Conservation (phyloP, 495 filamentous ascomycete species). For the Penicillium steckii region DNA sequence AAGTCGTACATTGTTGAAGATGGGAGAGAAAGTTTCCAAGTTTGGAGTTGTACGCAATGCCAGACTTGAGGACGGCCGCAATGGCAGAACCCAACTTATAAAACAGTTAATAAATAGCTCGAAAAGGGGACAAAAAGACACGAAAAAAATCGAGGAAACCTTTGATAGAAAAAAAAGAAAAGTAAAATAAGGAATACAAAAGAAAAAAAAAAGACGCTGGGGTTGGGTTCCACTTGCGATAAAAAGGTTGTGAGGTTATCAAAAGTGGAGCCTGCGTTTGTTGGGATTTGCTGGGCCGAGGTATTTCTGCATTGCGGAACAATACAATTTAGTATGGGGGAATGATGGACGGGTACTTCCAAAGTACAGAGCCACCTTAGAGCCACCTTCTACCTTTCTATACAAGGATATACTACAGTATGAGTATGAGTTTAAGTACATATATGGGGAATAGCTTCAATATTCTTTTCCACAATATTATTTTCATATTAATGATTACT, state of each 20-base stretch:
- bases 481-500: no score
- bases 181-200: neutral
- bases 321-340: neutral
- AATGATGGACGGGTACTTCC: no score
- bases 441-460: no score
- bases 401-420: no score
- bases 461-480: no score
- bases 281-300: slow-evolving; percentile 26
- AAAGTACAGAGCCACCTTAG: no score
- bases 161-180: slow-evolving; percentile 1
- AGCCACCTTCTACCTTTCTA: no score
- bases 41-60: no score
- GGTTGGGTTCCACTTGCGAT: slow-evolving; percentile 17
- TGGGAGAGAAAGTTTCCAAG: no score
- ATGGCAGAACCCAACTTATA: neutral
- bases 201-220: slow-evolving; percentile 3
- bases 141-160: no score
- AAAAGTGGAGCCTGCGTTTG: slow-evolving; percentile 24
- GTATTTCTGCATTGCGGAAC: no score
- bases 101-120: neutral
- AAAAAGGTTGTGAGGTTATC: slow-evolving; percentile 17
- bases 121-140: slow-evolving; percentile 1
- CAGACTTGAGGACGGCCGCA: neutral
- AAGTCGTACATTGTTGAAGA: slow-evolving; percentile 43
- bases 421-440: no score